These are phyloP conservation scores for Cercophora scortea DNA, from an alignment of 495 filamentous ascomycete species.

Conservation along the genomic window DNA sequence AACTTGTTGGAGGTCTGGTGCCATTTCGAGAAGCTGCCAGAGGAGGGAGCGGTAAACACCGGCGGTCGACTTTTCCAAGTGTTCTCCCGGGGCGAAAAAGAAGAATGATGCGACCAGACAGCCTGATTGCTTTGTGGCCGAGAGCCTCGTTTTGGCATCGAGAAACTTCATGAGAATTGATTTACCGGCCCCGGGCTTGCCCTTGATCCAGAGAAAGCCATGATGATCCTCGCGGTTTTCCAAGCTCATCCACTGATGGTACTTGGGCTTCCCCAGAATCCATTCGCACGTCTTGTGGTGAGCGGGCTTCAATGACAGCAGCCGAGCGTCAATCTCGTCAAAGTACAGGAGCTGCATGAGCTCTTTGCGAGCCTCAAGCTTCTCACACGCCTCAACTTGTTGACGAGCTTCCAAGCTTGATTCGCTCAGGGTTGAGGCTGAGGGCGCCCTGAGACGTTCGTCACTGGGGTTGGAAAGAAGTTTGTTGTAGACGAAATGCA, in stretches of 20 bases:
- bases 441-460: not conserved
- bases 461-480: not conserved
- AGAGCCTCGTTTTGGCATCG: not conserved
- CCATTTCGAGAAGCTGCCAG: slow-evolving; percentile 15
- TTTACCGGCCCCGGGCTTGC: slow-evolving; percentile 46
- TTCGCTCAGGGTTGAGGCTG: not conserved
- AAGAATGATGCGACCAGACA: slow-evolving; percentile 9
- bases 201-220: slow-evolving; percentile 47
- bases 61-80: slow-evolving; percentile 37
- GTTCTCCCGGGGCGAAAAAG: slow-evolving; percentile 19
- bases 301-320: slow-evolving; percentile 23
- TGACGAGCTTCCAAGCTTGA: not conserved
- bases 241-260: slow-evolving; percentile 33
- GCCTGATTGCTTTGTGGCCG: not conserved
- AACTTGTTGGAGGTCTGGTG: slow-evolving; percentile 16
- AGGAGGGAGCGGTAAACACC: slow-evolving; percentile 48
- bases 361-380: not conserved
- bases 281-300: slow-evolving; percentile 37
- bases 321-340: slow-evolving; percentile 26
- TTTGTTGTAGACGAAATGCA: not conserved
- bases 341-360: slow-evolving; percentile 27
- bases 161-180: slow-evolving; percentile 20
- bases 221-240: slow-evolving; percentile 25
- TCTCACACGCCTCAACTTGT: not conserved
- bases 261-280: slow-evolving; percentile 31